Evolutionary conservation across 805 yeast genomes (phyloP), one percentile per base, ranked within the genome.

Genomic region (Saturnispora besseyi): DNA sequence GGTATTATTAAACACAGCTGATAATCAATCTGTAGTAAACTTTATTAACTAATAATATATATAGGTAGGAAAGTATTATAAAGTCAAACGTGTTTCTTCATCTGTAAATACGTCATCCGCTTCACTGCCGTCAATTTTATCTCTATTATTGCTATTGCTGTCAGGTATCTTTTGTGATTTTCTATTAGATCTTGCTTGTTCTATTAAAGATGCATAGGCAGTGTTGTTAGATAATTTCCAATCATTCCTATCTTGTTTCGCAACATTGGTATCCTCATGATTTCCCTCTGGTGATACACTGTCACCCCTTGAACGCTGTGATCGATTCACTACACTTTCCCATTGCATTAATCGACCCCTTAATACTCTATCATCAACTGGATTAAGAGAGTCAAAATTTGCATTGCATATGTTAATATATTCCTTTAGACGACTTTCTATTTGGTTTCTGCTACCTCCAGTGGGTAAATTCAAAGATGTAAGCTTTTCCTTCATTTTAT

Each of bases 331-430:
- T 12, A 59, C 42, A 4, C 62, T 62, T 59, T 88, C 96, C 95
- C 95, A 85, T 57, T 79, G 78, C 22, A 66, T 62, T 36, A 90
- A 69, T 46, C 75, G 75, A 48, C 74, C 77, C 44, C 77, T 69
- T 45, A 90, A 63, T 5, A 77, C 75, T 36, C 69, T 66, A 22
- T 79, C 81, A 26, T 77, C 65, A 4, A 76, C 77, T 0, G 96
- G 96, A 30, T 70, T 72, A 33, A 76, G 68, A 5, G 89, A 76
- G 60, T 88, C 96, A 41, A 81, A 74, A 59, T 88, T 88, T 11
- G 96, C 82, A 60, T 90, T 90, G 80, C 82, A 84, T 10, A 88
- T 60, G 31, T 81, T 78, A 50, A 84, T 79, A 68, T 81, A 90
- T 55, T 89, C 91, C 53, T 79, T 82, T 60, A 85, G 85, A 38